Evolutionary conservation across 2,329 filamentous ascomycete genomes (phyloP), one percentile per base, ranked within the genome.

Genomic region (Hypomyces rosellus): DNA sequence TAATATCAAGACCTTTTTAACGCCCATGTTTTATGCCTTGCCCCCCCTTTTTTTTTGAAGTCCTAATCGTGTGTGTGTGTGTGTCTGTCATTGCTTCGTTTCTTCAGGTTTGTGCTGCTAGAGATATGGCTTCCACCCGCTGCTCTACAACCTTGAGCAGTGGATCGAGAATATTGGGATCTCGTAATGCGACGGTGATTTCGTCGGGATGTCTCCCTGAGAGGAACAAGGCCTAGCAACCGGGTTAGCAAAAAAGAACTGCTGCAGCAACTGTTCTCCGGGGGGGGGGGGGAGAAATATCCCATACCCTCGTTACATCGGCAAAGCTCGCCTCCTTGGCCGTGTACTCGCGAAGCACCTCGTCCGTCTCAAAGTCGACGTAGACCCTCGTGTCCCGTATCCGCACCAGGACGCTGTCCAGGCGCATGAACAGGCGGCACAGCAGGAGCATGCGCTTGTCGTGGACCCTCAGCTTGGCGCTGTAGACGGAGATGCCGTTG

Each of bases 381-480:
- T 95, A 99, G 34, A 99, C 76, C 55, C 93, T 78, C 1, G 92
- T 97, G 65, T 99, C 93, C 49, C 92, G 78, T 51, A 99, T 81
- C 51, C 93, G 78, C 52, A 96, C 80, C 40, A 99, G 64, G 42
- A 99, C 93, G 61, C 89, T 86, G 63, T 99, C 93, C 37, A 99
- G 75, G 52, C 93, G 80, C 85, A 99, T 88, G 69, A 96, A 99
- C 65, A 96, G 85, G 20, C 93, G 80, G 57, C 82, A 83, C 3
- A 99, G 79, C 54, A 99, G 75, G 49, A 99, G 77, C 70, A 99
- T 83, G 49, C 93, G 78, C 61, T 85, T 82, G 49, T 91, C 89
- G 85, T 97, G 96, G 50, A 97, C 92, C 53, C 93, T 80, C 46
- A 97, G 74, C 74, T 99, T 99, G 69, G 87, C 89, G 55, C 85